Evolutionary conservation across 257 asterid genomes (phyloP), one percentile per base, ranked within the genome.

Genomic region (Handroanthus guayacan): DNA sequence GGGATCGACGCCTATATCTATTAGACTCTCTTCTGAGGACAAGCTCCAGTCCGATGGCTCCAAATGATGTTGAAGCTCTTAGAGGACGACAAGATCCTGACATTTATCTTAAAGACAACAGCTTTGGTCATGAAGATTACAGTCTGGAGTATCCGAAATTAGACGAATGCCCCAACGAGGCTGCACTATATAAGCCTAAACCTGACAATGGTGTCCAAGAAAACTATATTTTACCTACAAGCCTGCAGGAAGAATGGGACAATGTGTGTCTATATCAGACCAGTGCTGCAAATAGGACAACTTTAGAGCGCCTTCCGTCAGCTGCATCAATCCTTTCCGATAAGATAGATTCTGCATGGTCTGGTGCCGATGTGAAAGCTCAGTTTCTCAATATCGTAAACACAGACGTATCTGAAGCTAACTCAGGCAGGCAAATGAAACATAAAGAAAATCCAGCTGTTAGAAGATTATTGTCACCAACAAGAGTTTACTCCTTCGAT

Each of bases 291-390:
- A 74, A 60, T 44, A 50, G 10, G 16, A 63, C 47, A 5, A 37
- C 69, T 16, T 38, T 63, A 34, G 69, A 63, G 37, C 69, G 69
- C 11, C 69, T 37, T 51, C 86, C 91, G 2, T 86, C 92, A 6
- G 91, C 87, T 66, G 96, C 84, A 31, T 78, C 91, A 1, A 82
- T 78, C 71, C 90, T 91, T 44, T 89, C 97, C 34, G 95, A 91
- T 73, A 78, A 85, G 81, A 91, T 91, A 70, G 97, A 91, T 86
- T 89, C 82, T 66, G 92, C 87, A 36, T 91, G 97, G 95, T 84
- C 89, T 38, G 97, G 97, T 69, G 81, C 88, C 13, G 87, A 85
- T 69, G 67, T 62, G 48, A 73, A 82, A 45, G 62, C 77, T 52
- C 87, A 69, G 69, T 61, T 75, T 56, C 71, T 67, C 52, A 55